These are phyloP conservation scores for Boletus smithii DNA, from an alignment of 1,284 basidiomycete species.

Conservation along the genomic window DNA sequence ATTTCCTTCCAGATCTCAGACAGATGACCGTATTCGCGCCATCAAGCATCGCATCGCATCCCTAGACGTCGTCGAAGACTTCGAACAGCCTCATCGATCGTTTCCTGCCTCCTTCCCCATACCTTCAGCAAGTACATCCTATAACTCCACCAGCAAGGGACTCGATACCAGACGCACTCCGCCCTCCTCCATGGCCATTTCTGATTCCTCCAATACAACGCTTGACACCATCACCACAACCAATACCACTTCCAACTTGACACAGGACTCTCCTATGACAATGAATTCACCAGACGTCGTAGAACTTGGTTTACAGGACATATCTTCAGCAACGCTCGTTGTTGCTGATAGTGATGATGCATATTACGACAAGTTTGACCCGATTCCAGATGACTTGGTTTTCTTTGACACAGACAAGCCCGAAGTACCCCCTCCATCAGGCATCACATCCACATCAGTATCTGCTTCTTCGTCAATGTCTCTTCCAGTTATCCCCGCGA, in stretches of 20 bases:
- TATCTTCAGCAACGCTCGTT: conserved; percentile 17
- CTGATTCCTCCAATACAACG: conserved; percentile 17
- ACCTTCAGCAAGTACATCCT: not conserved
- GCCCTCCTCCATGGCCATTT: conserved; percentile 16
- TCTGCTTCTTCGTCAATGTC: conserved; percentile 8
- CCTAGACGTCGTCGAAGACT: conserved; percentile 2
- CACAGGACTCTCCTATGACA: conserved; percentile 5
- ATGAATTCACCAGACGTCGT: conserved; percentile 9
- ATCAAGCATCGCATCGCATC: conserved; percentile 21
- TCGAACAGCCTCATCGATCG: not conserved
- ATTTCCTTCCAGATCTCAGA: conserved; percentile 22
- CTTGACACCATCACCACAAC: conserved; percentile 1
- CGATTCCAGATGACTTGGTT: conserved; percentile 18
- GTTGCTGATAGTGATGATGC: conserved; percentile 31
- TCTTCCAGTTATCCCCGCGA: conserved; percentile 2
- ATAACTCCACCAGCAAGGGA: not conserved
- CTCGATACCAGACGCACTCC: conserved; percentile 9
- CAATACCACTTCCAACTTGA: not conserved
- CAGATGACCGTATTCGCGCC: conserved; percentile 26
- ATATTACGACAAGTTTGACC: conserved; percentile 31
- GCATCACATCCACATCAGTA: not conserved
- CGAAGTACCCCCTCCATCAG: not conserved
- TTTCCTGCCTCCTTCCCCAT: conserved; percentile 7
- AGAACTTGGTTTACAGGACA: conserved; percentile 21
- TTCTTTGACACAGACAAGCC: conserved; percentile 16